A percentile compares a stretch with the other conserved stretches of the same genome.
These are phyloP conservation scores for Rhodotorula sp. DNA, from an alignment of 1,284 basidiomycete genomes.

Conservation along the genomic window DNA sequence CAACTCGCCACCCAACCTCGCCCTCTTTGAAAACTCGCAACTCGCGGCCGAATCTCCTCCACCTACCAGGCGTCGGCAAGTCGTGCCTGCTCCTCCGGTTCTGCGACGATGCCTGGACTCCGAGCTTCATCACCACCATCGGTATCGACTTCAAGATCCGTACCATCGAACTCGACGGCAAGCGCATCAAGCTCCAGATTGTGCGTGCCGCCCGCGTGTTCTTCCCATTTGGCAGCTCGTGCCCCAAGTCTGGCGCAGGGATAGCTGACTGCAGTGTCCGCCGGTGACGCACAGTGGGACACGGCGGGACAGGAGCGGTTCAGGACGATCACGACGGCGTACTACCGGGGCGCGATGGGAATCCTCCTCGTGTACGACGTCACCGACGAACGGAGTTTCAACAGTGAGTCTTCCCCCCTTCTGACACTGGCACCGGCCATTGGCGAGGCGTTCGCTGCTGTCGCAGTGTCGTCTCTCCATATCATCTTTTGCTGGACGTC, in stretches of 20 bases:
- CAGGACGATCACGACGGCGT: slow-evolving; percentile 99
- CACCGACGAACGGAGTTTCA: slow-evolving; percentile 96
- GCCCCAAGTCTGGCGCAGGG: not conserved
- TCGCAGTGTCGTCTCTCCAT: no score
- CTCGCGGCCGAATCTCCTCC: no score
- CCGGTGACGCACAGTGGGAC: slow-evolving; percentile 69
- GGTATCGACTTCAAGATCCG: slow-evolving; percentile 96
- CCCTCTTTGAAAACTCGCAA: no score
- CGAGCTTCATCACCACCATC: slow-evolving; percentile 99
- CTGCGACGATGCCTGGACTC: slow-evolving; percentile 99
- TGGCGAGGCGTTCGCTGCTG: no score
- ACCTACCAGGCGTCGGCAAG: slow-evolving; percentile 68
- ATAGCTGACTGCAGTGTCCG: not conserved
- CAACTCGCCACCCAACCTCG: not conserved
- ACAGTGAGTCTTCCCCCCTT: slow-evolving; percentile 63
- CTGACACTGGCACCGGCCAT: no score
- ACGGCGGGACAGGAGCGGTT: slow-evolving; percentile 99
- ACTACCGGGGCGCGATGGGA: slow-evolving; percentile 99
- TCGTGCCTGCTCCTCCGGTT: slow-evolving; percentile 97
- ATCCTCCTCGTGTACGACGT: slow-evolving; percentile 98
- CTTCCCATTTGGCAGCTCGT: not conserved
- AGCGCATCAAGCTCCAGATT: slow-evolving; percentile 94
- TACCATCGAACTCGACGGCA: slow-evolving; percentile 93
- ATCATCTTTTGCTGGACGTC: no score
- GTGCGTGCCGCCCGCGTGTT: slow-evolving; percentile 54